Conservation (phyloP, 129 eudicot species). For the Escallonia herrerae region DNA sequence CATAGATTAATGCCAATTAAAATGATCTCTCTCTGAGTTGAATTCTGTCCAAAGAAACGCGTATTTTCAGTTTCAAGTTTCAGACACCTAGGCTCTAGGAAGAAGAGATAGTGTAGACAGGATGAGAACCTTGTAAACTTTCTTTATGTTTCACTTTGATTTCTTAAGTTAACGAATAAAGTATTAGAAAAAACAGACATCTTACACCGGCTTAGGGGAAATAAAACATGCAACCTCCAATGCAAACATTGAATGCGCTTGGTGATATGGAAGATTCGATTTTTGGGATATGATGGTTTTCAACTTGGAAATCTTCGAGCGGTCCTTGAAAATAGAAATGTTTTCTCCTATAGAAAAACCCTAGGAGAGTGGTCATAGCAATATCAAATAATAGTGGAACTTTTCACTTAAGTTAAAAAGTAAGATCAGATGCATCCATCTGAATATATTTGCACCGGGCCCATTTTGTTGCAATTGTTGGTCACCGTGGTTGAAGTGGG, state of each 20-base stretch:
- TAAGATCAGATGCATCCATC: no score
- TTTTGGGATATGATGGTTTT: constrained; percentile 66
- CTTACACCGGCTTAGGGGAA: constrained; percentile 88
- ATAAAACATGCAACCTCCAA: constrained; percentile 82
- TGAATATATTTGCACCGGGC: no score
- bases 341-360: not conserved
- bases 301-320: constrained; percentile 23
- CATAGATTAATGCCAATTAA: not conserved
- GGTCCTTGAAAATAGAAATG: constrained; percentile 35
- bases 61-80: constrained; percentile 32
- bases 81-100: constrained; percentile 48
- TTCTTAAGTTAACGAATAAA: constrained; percentile 28
- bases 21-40: not conserved
- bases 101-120: constrained; percentile 54
- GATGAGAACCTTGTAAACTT: constrained; percentile 66
- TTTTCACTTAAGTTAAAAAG: no score
- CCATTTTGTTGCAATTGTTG: no score
- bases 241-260: constrained; percentile 76
- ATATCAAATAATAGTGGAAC: no score
- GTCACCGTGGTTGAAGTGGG: no score
- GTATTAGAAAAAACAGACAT: constrained; percentile 84
- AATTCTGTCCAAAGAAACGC: constrained; percentile 11
- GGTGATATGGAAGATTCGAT: constrained; percentile 98
- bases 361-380: no score
- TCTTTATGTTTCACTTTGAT: constrained; percentile 29